Evolutionary conservation across 1,284 basidiomycete genomes (phyloP).

Genomic region (Cryptococcus neoformans): DNA sequence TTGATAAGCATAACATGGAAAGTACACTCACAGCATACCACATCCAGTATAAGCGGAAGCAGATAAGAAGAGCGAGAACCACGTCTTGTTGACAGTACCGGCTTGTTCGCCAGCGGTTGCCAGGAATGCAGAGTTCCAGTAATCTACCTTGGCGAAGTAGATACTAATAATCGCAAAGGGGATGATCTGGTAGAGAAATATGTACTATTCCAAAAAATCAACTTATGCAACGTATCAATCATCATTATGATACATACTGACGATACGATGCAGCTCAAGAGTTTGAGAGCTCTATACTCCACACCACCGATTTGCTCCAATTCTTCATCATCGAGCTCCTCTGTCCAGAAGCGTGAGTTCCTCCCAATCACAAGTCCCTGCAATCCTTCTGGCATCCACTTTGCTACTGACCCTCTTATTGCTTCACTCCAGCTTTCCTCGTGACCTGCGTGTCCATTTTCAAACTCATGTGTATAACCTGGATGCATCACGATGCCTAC

Average conservation of each 20-base stretch:
- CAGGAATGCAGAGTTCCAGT: slow-evolving; percentile 23
- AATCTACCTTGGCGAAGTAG: slow-evolving; percentile 23
- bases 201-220: slow-evolving; percentile 21
- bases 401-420: slow-evolving; percentile 17
- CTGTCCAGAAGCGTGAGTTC: slow-evolving; percentile 37
- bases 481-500: slow-evolving; percentile 5
- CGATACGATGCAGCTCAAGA: slow-evolving; percentile 25
- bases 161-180: slow-evolving; percentile 34
- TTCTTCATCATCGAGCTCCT: slow-evolving; percentile 38
- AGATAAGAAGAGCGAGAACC: slow-evolving; percentile 28
- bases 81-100: slow-evolving; percentile 25
- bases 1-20: too few relatives aligned
- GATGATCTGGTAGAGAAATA: slow-evolving; percentile 27
- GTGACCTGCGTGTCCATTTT: neutral
- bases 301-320: slow-evolving; percentile 36
- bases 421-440: slow-evolving; percentile 19
- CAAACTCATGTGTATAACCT: slow-evolving; percentile 5
- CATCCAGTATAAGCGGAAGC: slow-evolving; percentile 26
- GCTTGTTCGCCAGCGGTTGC: slow-evolving; percentile 18
- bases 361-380: slow-evolving; percentile 30
- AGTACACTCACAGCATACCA: slow-evolving; percentile 25
- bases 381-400: slow-evolving; percentile 32
- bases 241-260: slow-evolving; percentile 15
- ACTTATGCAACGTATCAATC: neutral
- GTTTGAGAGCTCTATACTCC: slow-evolving; percentile 33